Evolutionary conservation across 305 asterid species (phyloP), one percentile per base, ranked within the genome.

Genomic region (Fraxinus sp.): DNA sequence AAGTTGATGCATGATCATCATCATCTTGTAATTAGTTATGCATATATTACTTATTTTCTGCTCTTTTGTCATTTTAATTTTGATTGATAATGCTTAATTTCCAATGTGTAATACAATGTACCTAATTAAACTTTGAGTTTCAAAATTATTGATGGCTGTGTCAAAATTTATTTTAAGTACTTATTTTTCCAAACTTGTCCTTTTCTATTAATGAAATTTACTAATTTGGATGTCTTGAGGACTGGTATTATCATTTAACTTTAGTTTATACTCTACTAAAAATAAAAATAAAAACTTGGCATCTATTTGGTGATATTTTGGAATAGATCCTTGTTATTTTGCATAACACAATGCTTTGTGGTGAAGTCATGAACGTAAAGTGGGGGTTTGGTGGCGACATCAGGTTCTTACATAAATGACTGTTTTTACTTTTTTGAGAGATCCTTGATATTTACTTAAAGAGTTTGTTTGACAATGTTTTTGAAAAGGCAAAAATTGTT

Each of bases 1-100:
- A 33, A 13, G 92, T 91, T 59, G 79, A 91, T 83, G 35, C 83
- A 13, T 91, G 80, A 68, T 68, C 33, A 22, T 64, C 57, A 13
- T 13, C 72, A 8, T 64, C 14, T 59, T 59, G 32, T 20, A 59
- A 22, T 64, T 64, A 20, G 3, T 24, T 22, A 22, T 9, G 72
- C 72, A 22, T 64, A 22, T 46, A 33, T 33, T 59, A 59, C 24
- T 18, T 3, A 7, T 59, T 18, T 59, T 18, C 30, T 59, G 28
- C 14, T 64, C 32, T 64, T 20, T 64, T 64, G 33, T 64, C 32
- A 22, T 64, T 22, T 64, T 24, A 24, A 22, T 64, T 64, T 64
- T 22, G 32, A 64, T 13, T 5, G 64, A 16, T 5, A 20, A 5
- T 52, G 64, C 64, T 16, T 52, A n/a, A 52, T 52, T 52, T 52